Percentiles rank a stretch among this genome's conserved stretches.
Conservation (phyloP, 768 basidiomycete genomes). For the Gyrodon lividus region DNA sequence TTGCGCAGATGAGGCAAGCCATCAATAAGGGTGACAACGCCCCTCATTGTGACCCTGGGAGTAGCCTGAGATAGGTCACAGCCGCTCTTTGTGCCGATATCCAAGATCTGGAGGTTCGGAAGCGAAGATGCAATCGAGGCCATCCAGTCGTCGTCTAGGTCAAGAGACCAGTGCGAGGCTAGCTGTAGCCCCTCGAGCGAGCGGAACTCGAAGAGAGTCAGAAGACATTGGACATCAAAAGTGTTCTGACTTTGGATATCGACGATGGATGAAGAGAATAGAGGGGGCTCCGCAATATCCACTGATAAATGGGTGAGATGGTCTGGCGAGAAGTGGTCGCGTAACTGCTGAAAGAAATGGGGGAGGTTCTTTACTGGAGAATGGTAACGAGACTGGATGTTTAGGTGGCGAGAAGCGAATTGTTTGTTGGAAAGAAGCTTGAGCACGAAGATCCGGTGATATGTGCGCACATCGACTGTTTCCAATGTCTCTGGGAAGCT, state of each 20-base stretch:
- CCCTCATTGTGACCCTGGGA: not conserved
- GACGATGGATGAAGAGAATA: not conserved
- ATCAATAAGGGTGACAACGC: not conserved
- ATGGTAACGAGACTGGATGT: not conserved
- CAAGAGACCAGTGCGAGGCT: not conserved
- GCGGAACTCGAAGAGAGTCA: not conserved
- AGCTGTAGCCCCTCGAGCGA: not conserved
- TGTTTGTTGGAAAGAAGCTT: not conserved
- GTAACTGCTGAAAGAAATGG: not conserved
- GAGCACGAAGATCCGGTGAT: not conserved
- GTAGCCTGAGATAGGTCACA: not conserved
- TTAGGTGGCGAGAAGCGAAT: not conserved
- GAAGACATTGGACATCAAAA: not conserved
- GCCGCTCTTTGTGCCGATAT: not conserved
- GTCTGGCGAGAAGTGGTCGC: not conserved
- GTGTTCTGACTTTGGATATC: not conserved
- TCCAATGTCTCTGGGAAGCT: not conserved
- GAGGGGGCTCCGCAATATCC: not conserved
- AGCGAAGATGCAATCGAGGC: not conserved
- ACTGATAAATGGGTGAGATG: not conserved
- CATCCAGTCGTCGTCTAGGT: not conserved
- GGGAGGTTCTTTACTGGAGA: not conserved
- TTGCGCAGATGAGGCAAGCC: not conserved
- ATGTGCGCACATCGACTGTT: not conserved
- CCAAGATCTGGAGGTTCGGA: not conserved